A percentile compares a stretch with the other conserved stretches of the same genome.
phyloP scores from a whole-genome alignment of 2,329 filamentous ascomycete genomes.

The Xylaria sp. region DNA sequence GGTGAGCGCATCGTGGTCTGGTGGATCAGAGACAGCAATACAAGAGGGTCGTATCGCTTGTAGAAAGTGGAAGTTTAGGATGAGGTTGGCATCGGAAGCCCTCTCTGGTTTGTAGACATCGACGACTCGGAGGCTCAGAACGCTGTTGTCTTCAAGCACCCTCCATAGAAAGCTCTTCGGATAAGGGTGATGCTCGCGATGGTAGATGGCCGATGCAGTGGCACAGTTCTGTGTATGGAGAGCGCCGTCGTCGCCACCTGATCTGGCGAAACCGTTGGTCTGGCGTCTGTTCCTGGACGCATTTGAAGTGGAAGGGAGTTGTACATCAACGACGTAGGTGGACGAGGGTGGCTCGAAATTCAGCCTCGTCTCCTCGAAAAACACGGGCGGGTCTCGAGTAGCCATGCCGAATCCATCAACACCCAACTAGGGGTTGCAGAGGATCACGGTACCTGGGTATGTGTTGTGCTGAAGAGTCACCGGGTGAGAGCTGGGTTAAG shows the following conservation, averaged over 20 bases:
- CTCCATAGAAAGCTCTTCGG: constrained; percentile 93
- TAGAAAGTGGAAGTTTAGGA: constrained; percentile 81
- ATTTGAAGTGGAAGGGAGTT: constrained; percentile 67
- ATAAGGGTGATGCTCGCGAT: constrained; percentile 77
- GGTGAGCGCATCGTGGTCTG: constrained; percentile 69
- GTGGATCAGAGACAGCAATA: constrained; percentile 82
- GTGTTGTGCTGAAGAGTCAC: constrained; percentile 26
- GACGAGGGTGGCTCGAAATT: constrained; percentile 79
- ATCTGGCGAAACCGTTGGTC: constrained; percentile 51
- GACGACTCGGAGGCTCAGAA: constrained; percentile 83
- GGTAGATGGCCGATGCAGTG: constrained; percentile 82
- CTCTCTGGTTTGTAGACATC: constrained; percentile 79
- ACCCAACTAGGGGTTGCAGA: constrained; percentile 35
- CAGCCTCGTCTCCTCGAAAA: constrained; percentile 88
- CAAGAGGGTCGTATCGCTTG: constrained; percentile 79
- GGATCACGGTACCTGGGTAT: constrained; percentile 31
- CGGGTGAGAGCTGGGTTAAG: constrained; percentile 33
- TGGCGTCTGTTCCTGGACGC: constrained; percentile 57
- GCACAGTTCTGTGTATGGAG: constrained; percentile 81
- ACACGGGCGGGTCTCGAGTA: constrained; percentile 68
- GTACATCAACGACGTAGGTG: constrained; percentile 76
- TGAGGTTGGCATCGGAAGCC: constrained; percentile 75
- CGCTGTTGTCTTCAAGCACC: constrained; percentile 79
- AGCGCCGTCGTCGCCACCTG: constrained; percentile 71
- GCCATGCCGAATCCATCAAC: constrained; percentile 76